Percentiles rank a stretch among this genome's conserved stretches.
Evolutionary conservation across 129 eudicot genomes (phyloP).

Genomic region (Helianthus tuberosus): DNA sequence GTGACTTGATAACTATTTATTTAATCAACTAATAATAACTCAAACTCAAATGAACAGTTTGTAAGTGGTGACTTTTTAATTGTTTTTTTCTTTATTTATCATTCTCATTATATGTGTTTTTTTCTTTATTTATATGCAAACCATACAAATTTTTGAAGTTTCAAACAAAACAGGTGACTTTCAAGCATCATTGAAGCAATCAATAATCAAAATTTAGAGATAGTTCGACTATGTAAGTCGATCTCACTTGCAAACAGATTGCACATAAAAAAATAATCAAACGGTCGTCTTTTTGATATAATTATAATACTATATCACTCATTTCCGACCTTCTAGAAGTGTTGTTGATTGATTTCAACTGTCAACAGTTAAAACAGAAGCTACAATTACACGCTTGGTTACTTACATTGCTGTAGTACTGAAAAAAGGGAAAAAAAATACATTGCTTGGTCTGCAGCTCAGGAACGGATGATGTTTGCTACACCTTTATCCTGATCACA

Average conservation of each 20-base stretch:
- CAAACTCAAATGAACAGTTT: too few species aligned
- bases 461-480: slow-evolving; percentile 18
- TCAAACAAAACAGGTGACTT: background rate
- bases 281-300: slow-evolving; percentile 1
- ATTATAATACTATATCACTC: slow-evolving; percentile 10
- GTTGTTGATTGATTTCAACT: background rate
- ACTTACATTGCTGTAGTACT: slow-evolving; percentile 28
- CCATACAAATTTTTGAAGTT: background rate
- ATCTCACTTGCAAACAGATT: slow-evolving; percentile 17
- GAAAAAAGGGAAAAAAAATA: slow-evolving; percentile 10
- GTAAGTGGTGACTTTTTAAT: too few species aligned
- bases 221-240: slow-evolving; percentile 6
- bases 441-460: slow-evolving; percentile 11
- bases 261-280: slow-evolving; percentile 2
- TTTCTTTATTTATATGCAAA: background rate
- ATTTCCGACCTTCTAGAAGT: slow-evolving; percentile 13
- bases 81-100: too few species aligned
- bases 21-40: too few species aligned
- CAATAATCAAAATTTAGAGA: background rate
- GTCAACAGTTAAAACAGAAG: slow-evolving; percentile 22
- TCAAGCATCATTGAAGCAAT: slow-evolving; percentile 14
- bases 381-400: slow-evolving; percentile 25
- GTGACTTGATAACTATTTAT: too few species aligned
- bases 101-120: too few species aligned
- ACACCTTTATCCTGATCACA: slow-evolving; percentile 67